phyloP scores from a whole-genome alignment of 352 stramenopile species.

The Globisporangium carolinianum region DNA sequence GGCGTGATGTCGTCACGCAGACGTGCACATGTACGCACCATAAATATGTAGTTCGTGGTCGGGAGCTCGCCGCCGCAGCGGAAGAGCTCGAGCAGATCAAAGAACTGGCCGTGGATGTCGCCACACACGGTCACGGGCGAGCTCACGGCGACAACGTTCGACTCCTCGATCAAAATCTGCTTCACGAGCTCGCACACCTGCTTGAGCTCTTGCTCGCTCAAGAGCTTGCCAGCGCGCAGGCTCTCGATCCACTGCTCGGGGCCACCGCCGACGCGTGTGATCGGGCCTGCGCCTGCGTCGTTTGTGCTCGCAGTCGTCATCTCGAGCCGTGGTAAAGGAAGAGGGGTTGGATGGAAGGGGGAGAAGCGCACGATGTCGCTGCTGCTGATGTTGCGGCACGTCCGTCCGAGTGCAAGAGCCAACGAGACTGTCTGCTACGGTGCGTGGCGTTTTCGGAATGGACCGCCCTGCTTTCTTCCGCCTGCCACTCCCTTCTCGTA shows the following conservation, averaged over 20 bases:
- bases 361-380: not conserved
- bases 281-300: slow-evolving; percentile 31
- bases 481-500: not conserved
- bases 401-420: too few species aligned
- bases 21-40: slow-evolving; percentile 31
- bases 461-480: not conserved
- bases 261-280: slow-evolving; percentile 54
- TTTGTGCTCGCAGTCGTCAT: slow-evolving; percentile 57
- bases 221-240: slow-evolving; percentile 64
- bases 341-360: not conserved
- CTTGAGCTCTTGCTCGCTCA: slow-evolving; percentile 86
- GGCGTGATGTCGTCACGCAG: not conserved
- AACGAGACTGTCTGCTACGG: not conserved
- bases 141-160: slow-evolving; percentile 87
- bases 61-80: slow-evolving; percentile 75
- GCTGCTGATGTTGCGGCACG: not conserved
- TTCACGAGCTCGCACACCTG: slow-evolving; percentile 89
- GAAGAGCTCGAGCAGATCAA: slow-evolving; percentile 86
- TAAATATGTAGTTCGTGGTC: slow-evolving; percentile 89
- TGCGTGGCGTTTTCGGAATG: slow-evolving; percentile 1
- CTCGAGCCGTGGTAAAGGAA: not conserved
- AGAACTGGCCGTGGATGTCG: slow-evolving; percentile 90
- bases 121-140: slow-evolving; percentile 86
- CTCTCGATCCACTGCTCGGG: slow-evolving; percentile 84
- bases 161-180: slow-evolving; percentile 88